Evolutionary conservation across 2,329 filamentous ascomycete genomes (phyloP), one percentile per base, ranked within the genome.

Genomic region (Colletotrichum tabaci): DNA sequence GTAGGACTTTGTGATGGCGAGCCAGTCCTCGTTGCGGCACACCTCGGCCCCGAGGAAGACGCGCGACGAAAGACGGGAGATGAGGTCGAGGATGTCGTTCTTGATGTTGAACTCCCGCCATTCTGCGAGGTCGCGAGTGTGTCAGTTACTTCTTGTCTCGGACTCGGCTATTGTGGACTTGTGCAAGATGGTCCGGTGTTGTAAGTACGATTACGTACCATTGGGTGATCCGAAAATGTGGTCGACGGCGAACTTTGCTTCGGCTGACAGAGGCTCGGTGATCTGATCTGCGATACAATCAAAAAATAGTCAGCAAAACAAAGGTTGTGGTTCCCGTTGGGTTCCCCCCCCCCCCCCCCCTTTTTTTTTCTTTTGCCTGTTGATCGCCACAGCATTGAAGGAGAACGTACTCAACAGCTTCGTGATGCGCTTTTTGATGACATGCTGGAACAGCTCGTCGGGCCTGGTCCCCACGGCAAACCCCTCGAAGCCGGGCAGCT

Each of bases 61-160:
- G 6, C 85, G 80, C 1, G 87, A 85, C 0, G 87, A 87, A 13
- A 88, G 74, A 10, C 86, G 84, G 18, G 86, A 84, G 12, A 89
- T 81, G 10, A 87, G n/a, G 10, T 74, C 69, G 13, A 74, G 70
- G 12, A 66, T 42, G 15, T 55, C 56, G 35, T 49, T 55, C 46
- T 69, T 69, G 46, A 72, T 47, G 6, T 38, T 23, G 18, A 38
- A 40, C 18, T 74, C 65, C 5, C 44, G 53, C 72, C 69, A 74
- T 63, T 72, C 69, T 74, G 30, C 4, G n/a, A 15, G 8, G 18
- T 23, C 10, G 7, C 35, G 35, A 26, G 3, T 15, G 4, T 10
- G 47, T 61, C 23, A 42, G 9, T 7, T 55, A 38, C n/a, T 35
- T 35, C 2, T 35, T 35, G 30, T 35, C 30, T 9, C 1, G 30